phyloP scores from a whole-genome alignment of 129 eudicot species.

The Helianthus annuus region DNA sequence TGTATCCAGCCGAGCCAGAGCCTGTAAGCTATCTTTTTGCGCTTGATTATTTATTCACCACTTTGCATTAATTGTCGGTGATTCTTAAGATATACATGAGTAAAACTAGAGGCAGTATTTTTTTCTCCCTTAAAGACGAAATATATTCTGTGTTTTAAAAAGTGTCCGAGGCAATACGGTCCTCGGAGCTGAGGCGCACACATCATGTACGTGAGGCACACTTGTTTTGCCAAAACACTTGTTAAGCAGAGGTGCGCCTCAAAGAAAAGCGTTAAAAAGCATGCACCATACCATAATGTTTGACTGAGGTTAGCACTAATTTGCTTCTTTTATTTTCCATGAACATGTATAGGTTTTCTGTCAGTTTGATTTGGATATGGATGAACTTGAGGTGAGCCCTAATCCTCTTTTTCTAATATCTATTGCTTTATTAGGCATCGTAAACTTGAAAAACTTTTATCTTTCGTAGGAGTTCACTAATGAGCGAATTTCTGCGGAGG shows the following conservation, averaged over 20 bases:
- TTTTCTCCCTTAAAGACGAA: background rate
- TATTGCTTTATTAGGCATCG: background rate
- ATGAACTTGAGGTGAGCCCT: slow-evolving; percentile 74
- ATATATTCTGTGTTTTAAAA: background rate
- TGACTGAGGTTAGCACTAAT: background rate
- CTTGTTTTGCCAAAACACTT: too few relatives aligned
- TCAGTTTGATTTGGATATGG: slow-evolving; percentile 87
- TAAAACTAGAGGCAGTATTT: background rate
- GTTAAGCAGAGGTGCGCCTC: background rate
- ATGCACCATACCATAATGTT: too few relatives aligned
- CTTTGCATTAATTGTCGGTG: slow-evolving; percentile 8
- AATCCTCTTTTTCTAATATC: background rate
- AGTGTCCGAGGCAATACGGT: background rate
- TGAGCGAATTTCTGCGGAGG: slow-evolving; percentile 63
- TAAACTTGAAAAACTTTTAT: background rate
- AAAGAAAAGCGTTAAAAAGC: background rate
- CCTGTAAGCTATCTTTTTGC: slow-evolving; percentile 47
- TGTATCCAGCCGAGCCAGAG: slow-evolving; percentile 64
- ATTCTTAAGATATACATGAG: background rate
- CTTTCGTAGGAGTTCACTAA: slow-evolving; percentile 67
- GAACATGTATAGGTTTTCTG: slow-evolving; percentile 55
- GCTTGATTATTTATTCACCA: slow-evolving; percentile 4
- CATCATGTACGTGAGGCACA: too few relatives aligned
- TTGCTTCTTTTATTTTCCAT: slow-evolving; percentile 3
- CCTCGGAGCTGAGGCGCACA: background rate